Evolutionary conservation across 2,329 filamentous ascomycete species (phyloP).

Genomic region (Ramularia endophylla): DNA sequence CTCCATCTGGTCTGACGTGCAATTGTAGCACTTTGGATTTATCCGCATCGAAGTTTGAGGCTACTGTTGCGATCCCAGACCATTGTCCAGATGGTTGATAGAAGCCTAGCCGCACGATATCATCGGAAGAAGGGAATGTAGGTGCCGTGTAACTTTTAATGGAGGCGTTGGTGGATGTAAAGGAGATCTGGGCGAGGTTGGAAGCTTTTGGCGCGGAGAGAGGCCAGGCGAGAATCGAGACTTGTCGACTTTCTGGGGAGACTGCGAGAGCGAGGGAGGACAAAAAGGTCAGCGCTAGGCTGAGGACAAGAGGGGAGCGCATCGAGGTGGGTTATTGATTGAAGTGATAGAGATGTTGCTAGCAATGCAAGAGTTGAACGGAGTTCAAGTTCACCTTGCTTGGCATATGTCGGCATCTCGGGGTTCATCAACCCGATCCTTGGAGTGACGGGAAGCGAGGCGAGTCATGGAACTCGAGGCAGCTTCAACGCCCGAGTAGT

Average conservation of each 20-base stretch:
- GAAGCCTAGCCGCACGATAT: conserved; percentile 41
- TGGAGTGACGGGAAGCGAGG: too few relatives aligned
- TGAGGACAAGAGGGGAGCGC: conserved; percentile 32
- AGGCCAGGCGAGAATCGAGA: conserved; percentile 34
- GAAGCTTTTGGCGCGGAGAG: conserved; percentile 31
- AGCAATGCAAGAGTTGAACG: too few relatives aligned
- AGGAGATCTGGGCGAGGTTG: conserved; percentile 39
- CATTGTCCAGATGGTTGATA: conserved; percentile 34
- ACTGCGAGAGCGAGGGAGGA: conserved; percentile 27
- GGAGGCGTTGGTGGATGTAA: conserved; percentile 36
- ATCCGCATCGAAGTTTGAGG: conserved; percentile 36
- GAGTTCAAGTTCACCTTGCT: too few relatives aligned
- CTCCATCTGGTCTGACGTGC: conserved; percentile 39
- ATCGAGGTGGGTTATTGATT: conserved; percentile 23
- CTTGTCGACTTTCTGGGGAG: conserved; percentile 11
- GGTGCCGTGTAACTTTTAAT: conserved; percentile 35
- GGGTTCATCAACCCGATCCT: too few relatives aligned
- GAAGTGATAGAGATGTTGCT: too few relatives aligned
- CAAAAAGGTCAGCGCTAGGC: conserved; percentile 31
- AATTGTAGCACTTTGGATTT: conserved; percentile 41
- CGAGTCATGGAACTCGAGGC: too few relatives aligned
- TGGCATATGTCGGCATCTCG: too few relatives aligned
- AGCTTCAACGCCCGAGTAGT: too few relatives aligned
- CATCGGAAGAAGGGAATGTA: conserved; percentile 28
- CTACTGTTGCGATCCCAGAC: conserved; percentile 42